Base-by-base conservation (phyloP, 2,329 filamentous ascomycete species). In the Lasiodiplodia sp. region DNA sequence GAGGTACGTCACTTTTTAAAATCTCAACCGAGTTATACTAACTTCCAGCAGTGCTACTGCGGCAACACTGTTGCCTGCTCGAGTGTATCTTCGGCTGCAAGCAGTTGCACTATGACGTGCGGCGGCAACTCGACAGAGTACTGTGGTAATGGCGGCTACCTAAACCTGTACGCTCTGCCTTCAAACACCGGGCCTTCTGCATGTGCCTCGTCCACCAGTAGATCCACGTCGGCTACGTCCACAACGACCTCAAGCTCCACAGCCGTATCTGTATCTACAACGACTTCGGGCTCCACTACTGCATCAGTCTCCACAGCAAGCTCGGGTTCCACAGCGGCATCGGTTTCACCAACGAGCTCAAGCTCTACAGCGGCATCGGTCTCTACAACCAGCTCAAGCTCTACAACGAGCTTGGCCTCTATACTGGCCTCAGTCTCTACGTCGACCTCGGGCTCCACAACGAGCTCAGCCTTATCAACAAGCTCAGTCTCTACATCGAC, bases 61-160 rank as follows among this genome's bases (percentile, higher is more conserved):
- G 76, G 75, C 4, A 74, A 73, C 51, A 71, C 53, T 31, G 67
- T 77, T 31, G 69, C 52, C 7, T 55, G 67, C n/a, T 69, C 71
- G 10, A 71, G 70, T 25, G 71, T 51, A 1, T 58, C 72, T 7
- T 69, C 72, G 2, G 11, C 65, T 14, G 55, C 69, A 14, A 60
- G 66, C n/a, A 71, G 75, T 14, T 79, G 77, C 69, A 71, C 67
- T n/a, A 75, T 74, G 72, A 56, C 69, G 3, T 79, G 76, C 55
- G 65, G 70, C 5, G 74, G 72, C 28, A 74, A 76, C 69, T 44
- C 51, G 4, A 70, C 69, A 16, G 71, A 78, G 69, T 72, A 71
- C 52, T 79, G 77, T 52, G 77, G 77, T 57, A 75, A 69, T 21
- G 69, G 71, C 11, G 75, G 73, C 51, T 68, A 72, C 21, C 69